Conservation (phyloP, 306 rosid genomes). For the Bauhinia variegata region DNA sequence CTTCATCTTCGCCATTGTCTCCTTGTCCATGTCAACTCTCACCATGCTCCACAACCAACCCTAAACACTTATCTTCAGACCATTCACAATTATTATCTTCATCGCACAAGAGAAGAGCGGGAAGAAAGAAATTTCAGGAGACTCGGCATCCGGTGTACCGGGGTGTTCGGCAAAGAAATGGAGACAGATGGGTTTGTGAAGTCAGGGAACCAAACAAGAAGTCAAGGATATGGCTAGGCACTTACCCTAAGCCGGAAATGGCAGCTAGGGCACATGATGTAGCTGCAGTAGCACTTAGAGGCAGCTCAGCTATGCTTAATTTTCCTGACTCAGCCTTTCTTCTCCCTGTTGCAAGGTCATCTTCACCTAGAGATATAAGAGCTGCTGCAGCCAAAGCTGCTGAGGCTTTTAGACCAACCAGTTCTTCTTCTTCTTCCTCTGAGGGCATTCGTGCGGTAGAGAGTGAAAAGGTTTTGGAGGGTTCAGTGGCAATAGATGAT, state of each 20-base stretch:
- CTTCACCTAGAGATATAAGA: slow-evolving; percentile 25
- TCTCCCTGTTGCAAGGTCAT: slow-evolving; percentile 31
- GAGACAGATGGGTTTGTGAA: slow-evolving; percentile 47
- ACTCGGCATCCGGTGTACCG: slow-evolving; percentile 40
- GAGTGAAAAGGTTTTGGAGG: background rate
- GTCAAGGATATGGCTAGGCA: slow-evolving; percentile 49
- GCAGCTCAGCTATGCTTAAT: slow-evolving; percentile 34
- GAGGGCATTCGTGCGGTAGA: background rate
- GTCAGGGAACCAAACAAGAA: slow-evolving; percentile 39
- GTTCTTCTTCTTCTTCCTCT: too few relatives aligned
- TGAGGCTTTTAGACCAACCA: background rate
- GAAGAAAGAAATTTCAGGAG: slow-evolving; percentile 40
- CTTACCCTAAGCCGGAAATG: slow-evolving; percentile 46
- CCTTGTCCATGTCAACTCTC: slow-evolving; percentile 14
- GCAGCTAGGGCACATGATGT: slow-evolving; percentile 52
- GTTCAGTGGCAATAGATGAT: background rate
- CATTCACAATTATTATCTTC: background rate
- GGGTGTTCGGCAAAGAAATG: slow-evolving; percentile 40
- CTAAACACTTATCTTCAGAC: background rate
- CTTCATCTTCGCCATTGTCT: background rate
- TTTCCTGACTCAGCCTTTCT: slow-evolving; percentile 29
- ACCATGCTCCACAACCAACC: background rate
- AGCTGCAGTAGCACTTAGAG: slow-evolving; percentile 42
- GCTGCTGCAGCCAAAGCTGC: slow-evolving; percentile 32
- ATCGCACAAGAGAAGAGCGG: slow-evolving; percentile 31